Base-by-base conservation (phyloP, 768 basidiomycete genomes). In the Lyophyllum shimeji region DNA sequence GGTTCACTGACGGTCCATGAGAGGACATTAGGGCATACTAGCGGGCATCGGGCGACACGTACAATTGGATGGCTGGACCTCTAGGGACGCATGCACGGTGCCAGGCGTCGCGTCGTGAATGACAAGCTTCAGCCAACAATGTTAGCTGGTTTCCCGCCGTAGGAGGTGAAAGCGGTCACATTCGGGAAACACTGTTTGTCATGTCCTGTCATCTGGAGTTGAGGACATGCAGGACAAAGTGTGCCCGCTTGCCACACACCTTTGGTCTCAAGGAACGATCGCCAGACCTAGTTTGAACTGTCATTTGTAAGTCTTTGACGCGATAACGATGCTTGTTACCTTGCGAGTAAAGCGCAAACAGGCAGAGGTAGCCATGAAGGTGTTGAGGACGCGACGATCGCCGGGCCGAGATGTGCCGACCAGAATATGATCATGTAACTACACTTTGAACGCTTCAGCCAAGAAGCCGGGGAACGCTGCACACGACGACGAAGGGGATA, bases 111-210 rank as follows among this genome's bases (percentile, higher is more conserved):
- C 90, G 18, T 75, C 74, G 47, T 82, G 74, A 46, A 93, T 82
- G 31, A 77, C 75, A 34, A 93, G 79, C 87, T 91, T 60, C 11
- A 47, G 13, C 27, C 23, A 12, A 47, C n/a, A 13, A 21, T 7
- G 17, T 59, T 43, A 52, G 42, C 17, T 21, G 3, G 52, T 37
- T 23, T 40, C 23, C n/a, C 46, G 34, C 46, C 39, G 47, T 21
- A 34, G 27, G 50, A 44, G 21, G 34, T 23, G 25, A 17, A 7
- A 23, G 13, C 27, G 63, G 77, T 61, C 64, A 90, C 89, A 61
- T 89, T 86, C 1, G 90, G 89, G 69, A 93, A 90, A 65, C 91
- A 91, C 54, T 82, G 83, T 18, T 81, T 78, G 64, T 93, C 91
- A 65, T 93, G 91, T 5, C 91, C 90, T 91, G 67, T 40, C 50